A percentile compares a stretch with the other conserved stretches of the same genome.
Evolutionary conservation across 75 land plant genomes (phyloP).

Genomic region (Isoetes taiwanensis): DNA sequence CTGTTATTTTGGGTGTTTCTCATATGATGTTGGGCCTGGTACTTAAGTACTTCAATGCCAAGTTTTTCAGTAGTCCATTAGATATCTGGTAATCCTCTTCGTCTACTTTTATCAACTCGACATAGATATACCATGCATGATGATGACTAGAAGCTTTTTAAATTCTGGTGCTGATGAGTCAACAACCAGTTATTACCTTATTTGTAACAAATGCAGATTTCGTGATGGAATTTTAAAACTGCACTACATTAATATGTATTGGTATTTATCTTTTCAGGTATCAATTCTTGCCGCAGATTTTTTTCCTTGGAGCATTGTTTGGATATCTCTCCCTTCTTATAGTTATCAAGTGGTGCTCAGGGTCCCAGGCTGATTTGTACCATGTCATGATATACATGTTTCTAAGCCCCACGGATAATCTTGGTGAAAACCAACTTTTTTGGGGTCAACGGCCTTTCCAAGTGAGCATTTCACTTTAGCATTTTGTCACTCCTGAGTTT

Average conservation of each 20-base stretch:
- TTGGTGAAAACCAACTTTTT: conserved; percentile 92
- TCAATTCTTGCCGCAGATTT: conserved; percentile 88
- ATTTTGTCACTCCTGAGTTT: too few species aligned
- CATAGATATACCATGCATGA: not conserved
- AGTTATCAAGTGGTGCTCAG: conserved; percentile 88
- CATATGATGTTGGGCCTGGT: conserved; percentile 95
- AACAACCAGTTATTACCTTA: too few species aligned
- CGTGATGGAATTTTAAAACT: not conserved
- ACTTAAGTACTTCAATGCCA: conserved; percentile 83
- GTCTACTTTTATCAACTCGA: not conserved
- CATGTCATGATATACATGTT: conserved; percentile 99
- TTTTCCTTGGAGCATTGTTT: conserved; percentile 77
- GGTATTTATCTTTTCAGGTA: conserved; percentile 38
- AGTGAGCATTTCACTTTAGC: conserved; percentile 28
- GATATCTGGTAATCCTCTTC: conserved; percentile 76
- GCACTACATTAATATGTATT: not conserved
- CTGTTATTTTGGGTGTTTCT: conserved; percentile 81
- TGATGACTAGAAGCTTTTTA: not conserved
- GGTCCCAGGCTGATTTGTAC: conserved; percentile 87
- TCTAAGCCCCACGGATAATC: conserved; percentile 85
- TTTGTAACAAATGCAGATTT: not conserved
- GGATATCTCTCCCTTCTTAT: conserved; percentile 95
- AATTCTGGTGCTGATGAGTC: not conserved
- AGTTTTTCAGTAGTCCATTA: conserved; percentile 44
- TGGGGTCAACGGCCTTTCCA: conserved; percentile 64